phyloP scores from a whole-genome alignment of 2,329 filamentous ascomycete genomes.

The Botrytis deweyae region DNA sequence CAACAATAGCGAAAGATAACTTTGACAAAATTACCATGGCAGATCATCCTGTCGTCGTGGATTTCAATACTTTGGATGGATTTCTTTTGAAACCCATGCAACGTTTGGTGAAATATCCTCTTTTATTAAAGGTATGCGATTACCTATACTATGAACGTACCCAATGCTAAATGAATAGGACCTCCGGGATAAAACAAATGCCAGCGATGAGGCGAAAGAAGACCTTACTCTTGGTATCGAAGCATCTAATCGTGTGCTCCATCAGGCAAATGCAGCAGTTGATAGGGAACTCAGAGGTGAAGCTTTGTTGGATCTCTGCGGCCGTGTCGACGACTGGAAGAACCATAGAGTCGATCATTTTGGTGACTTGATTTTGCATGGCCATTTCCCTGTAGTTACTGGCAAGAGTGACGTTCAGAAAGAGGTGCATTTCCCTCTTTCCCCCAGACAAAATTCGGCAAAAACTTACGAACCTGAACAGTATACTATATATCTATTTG shows the following conservation, averaged over 20 bases:
- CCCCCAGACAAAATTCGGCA: constrained; percentile 27
- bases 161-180: constrained; percentile 54
- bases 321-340: constrained; percentile 95
- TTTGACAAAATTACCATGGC: constrained; percentile 83
- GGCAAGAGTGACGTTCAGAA: constrained; percentile 86
- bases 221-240: constrained; percentile 77
- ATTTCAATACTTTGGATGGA: constrained; percentile 83
- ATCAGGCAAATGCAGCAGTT: constrained; percentile 86
- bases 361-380: constrained; percentile 82
- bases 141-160: background rate
- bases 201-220: constrained; percentile 66
- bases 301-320: constrained; percentile 77
- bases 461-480: constrained; percentile 43
- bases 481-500: constrained; percentile 98
- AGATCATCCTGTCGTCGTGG: constrained; percentile 76
- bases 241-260: constrained; percentile 76
- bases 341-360: constrained; percentile 88
- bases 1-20: constrained; percentile 76
- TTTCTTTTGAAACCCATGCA: constrained; percentile 98
- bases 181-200: constrained; percentile 76
- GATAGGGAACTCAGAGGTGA: constrained; percentile 82
- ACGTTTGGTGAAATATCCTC: constrained; percentile 87
- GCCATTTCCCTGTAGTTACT: constrained; percentile 88
- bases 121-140: constrained; percentile 71
- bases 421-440: constrained; percentile 49